Conservation (phyloP, 176 grass and related monocot species). For the Saccharum spontaneum region DNA sequence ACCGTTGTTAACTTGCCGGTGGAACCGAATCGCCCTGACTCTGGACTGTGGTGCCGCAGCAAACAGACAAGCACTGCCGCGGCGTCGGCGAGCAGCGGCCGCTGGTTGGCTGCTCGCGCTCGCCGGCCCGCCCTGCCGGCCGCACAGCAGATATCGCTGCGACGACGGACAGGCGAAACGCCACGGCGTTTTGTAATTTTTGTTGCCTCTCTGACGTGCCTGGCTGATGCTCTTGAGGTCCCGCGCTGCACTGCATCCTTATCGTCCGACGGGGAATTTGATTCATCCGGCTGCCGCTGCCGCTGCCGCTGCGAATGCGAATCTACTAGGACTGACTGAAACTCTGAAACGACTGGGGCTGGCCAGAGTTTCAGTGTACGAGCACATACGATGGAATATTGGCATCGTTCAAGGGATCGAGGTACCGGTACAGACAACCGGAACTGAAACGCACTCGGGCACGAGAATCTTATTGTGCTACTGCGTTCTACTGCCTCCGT, state of each 20-base stretch:
- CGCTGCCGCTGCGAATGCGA: too few species aligned
- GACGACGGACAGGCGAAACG: background rate
- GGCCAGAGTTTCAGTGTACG: background rate
- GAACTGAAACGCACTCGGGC: background rate
- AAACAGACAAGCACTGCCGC: background rate
- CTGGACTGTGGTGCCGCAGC: too few species aligned
- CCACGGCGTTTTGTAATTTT: background rate
- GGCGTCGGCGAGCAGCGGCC: background rate
- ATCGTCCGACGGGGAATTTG: background rate
- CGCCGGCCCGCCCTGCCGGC: too few species aligned
- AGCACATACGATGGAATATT: background rate
- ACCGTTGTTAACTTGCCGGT: background rate
- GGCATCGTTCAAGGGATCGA: slow-evolving; percentile 2
- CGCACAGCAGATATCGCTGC: too few species aligned
- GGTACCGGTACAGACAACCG: background rate
- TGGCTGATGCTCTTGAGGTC: background rate
- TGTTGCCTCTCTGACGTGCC: background rate
- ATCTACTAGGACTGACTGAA: too few species aligned
- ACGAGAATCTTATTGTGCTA: background rate
- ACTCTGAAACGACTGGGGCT: too few species aligned
- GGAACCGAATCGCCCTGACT: slow-evolving; percentile 3
- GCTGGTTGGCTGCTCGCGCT: background rate
- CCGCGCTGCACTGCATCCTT: background rate
- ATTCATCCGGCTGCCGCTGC: background rate
- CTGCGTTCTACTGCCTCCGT: too few species aligned